Evolutionary conservation across 495 filamentous ascomycete species (phyloP).

Genomic region (Barbatosphaeria neglecta): DNA sequence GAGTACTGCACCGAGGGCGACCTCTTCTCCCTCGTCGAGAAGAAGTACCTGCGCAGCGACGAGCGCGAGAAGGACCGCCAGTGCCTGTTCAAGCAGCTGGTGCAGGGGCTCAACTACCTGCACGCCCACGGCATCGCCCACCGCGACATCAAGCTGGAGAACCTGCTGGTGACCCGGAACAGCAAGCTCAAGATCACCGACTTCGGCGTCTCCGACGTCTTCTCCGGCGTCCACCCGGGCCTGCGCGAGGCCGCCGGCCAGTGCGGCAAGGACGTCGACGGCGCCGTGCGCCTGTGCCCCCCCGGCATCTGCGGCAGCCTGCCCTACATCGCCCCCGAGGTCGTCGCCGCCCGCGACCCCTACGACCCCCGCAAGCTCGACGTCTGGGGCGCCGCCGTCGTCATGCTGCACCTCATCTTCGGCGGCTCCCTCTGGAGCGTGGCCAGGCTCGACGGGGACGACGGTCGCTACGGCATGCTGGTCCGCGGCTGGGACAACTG

Average conservation of each 20-base stretch:
- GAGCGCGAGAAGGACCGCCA: conserved; percentile 55
- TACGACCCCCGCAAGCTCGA: conserved; percentile 70
- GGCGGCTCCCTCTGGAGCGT: conserved; percentile 54
- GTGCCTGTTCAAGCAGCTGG: conserved; percentile 72
- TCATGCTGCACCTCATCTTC: conserved; percentile 57
- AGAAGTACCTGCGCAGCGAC: conserved; percentile 45
- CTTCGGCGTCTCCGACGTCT: conserved; percentile 70
- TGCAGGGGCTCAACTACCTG: conserved; percentile 58
- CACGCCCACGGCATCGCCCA: conserved; percentile 64
- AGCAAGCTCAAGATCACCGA: conserved; percentile 71
- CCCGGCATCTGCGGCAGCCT: conserved; percentile 65
- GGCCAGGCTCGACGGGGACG: conserved; percentile 28
- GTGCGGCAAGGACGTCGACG: conserved; percentile 51
- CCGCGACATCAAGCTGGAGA: conserved; percentile 75
- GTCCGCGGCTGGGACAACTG: conserved; percentile 53
- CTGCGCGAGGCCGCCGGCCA: conserved; percentile 48
- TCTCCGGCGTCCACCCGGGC: conserved; percentile 62
- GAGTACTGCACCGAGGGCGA: conserved; percentile 70
- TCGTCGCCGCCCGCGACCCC: conserved; percentile 47
- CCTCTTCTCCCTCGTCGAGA: conserved; percentile 54
- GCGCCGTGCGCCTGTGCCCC: conserved; percentile 50
- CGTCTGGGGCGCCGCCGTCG: conserved; percentile 68
- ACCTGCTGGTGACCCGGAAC: conserved; percentile 55
- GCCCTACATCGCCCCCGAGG: conserved; percentile 71
- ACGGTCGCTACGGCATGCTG: conserved; percentile 42